Conservation (phyloP, 306 rosid genomes). For the Begonia loranthoides region DNA sequence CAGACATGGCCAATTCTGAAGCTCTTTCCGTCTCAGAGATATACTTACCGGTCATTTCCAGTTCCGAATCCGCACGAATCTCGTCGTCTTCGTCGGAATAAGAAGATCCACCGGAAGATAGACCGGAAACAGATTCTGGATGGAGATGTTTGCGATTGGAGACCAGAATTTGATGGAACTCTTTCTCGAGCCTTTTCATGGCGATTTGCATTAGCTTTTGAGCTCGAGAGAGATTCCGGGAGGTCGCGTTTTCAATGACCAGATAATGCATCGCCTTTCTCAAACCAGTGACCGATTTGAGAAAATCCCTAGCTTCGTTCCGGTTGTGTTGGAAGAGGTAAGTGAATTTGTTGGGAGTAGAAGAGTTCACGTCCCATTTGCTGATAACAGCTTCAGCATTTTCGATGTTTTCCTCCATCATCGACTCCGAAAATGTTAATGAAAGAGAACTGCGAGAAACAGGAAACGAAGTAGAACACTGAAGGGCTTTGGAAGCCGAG, state of each 20-base stretch:
- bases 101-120: conserved; percentile 14
- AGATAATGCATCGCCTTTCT: conserved; percentile 26
- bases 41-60: conserved; percentile 8
- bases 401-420: conserved; percentile 23
- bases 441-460: conserved; percentile 1
- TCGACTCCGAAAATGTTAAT: background rate
- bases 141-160: conserved; percentile 21
- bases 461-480: conserved; percentile 10
- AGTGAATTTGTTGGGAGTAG: conserved; percentile 15
- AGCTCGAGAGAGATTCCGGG: conserved; percentile 26
- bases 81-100: conserved; percentile 11
- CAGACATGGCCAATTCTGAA: conserved; percentile 15
- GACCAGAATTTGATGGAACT: conserved; percentile 26
- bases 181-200: conserved; percentile 36
- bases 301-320: conserved; percentile 24
- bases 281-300: conserved; percentile 20
- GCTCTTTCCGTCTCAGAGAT: no score
- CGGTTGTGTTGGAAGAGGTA: conserved; percentile 26
- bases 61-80: conserved; percentile 10
- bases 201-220: conserved; percentile 38
- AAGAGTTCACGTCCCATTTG: conserved; percentile 31
- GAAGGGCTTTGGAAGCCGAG: conserved; percentile 15
- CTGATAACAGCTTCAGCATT: conserved; percentile 22
- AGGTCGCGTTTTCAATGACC: conserved; percentile 6
- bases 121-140: conserved; percentile 27